Base-by-base conservation (phyloP, 1,139 yeast species). In the Debaryomycetaceae sp. region DNA sequence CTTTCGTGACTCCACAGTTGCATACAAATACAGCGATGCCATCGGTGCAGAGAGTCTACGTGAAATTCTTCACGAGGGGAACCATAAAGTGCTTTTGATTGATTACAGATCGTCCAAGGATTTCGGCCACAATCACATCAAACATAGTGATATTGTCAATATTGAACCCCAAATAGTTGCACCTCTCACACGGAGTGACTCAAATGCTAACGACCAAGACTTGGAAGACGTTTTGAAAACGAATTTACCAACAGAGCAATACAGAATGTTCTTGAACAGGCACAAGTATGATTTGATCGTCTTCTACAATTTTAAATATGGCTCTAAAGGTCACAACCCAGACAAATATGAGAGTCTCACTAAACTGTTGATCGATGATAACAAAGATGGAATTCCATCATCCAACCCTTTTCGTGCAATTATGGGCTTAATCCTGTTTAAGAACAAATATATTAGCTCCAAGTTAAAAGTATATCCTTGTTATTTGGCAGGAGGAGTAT, bases 101-200 rank as follows among this genome's bases (percentile, higher is more conserved):
- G 97, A 90, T 58, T 74, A 82, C 38, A 71, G 97, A 49, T 70
- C 81, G 11, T 66, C 83, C 38, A 70, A 71, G 23, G 83, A 78
- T 37, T 87, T 75, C 60, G 75, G 78, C 39, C 70, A 69, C 42
- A 76, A 78, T 36, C 96, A 85, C 58, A 79, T 90, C 31, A 72
- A 75, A 20, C 66, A 75, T 34, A 60, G 67, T 1, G 76, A 83
- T 40, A 62, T 84, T 6, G 75, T 87, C 14, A 85, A 90, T 58
- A 76, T 89, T 11, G 95, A 87, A 45, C 96, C 96, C 0, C 20
- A 34, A 3, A 23, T 30, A 31, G 36, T 43, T 4, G 33, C 31
- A 6, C 23, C 36, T 9, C 35, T 24, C 11, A 24, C 34, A 22
- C 55, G 47, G 23, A 53, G 44, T 30, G 63, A 78, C 36, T 62